Evolutionary conservation across 306 rosid species (phyloP).

Genomic region (Prunus mume): DNA sequence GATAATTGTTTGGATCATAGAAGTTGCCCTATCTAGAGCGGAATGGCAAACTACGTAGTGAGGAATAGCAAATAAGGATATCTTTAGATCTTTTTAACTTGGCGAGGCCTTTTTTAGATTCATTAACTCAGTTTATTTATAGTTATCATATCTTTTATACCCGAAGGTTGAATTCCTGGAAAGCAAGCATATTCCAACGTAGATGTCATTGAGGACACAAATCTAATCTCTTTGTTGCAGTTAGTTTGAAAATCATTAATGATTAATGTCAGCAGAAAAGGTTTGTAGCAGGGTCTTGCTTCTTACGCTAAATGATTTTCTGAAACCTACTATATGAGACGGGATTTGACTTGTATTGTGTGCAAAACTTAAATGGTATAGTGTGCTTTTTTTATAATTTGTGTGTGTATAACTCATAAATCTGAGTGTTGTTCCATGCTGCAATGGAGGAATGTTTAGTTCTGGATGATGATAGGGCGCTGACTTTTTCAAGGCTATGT

Average conservation of each 20-base stretch:
- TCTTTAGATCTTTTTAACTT: neutral
- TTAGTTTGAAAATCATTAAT: neutral
- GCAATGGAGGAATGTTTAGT: conserved; percentile 1
- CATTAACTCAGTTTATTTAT: neutral
- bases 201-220: neutral
- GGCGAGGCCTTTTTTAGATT: neutral
- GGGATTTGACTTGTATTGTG: neutral
- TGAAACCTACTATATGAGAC: neutral
- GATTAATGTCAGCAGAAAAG: neutral
- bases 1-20: neutral
- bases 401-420: neutral
- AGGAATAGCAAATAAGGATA: neutral
- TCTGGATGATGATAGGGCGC: neutral
- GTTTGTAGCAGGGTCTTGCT: neutral
- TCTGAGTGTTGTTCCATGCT: conserved; percentile 1
- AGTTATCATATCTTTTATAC: neutral
- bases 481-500: conserved; percentile 13
- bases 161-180: neutral
- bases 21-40: neutral
- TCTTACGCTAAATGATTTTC: neutral
- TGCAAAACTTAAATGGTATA: neutral
- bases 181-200: neutral
- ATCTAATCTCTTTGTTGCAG: neutral
- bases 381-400: neutral
- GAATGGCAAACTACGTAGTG: neutral